A percentile compares a stretch with the other conserved stretches of the same genome.
Evolutionary conservation across 495 filamentous ascomycete species (phyloP).

Genomic region (Friedmanniomyces endolithicus): DNA sequence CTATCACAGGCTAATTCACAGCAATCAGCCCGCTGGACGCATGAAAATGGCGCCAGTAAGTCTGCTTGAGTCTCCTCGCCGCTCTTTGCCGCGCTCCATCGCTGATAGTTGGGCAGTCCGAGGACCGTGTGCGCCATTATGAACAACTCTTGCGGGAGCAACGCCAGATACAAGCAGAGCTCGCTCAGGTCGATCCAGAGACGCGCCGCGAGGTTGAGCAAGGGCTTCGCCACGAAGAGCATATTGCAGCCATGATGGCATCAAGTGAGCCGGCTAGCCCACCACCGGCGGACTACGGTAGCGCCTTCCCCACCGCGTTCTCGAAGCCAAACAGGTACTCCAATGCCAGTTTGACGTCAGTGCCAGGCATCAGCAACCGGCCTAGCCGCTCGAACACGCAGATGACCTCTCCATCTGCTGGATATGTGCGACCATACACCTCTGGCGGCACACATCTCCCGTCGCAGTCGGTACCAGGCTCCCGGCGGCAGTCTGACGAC

Average conservation of each 20-base stretch:
- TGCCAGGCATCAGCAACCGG: conserved; percentile 61
- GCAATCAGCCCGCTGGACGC: background rate
- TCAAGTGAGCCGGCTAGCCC: conserved; percentile 92
- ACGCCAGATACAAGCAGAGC: conserved; percentile 71
- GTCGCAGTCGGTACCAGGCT: conserved; percentile 76
- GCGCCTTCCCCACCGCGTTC: conserved; percentile 27
- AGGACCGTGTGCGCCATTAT: conserved; percentile 82
- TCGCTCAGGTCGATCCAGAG: conserved; percentile 73
- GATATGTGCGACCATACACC: conserved; percentile 41
- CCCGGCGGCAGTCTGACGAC: conserved; percentile 71
- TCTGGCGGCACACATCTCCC: conserved; percentile 40
- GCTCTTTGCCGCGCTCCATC: background rate
- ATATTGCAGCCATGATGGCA: conserved; percentile 48
- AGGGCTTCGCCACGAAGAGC: conserved; percentile 66
- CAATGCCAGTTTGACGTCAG: conserved; percentile 66
- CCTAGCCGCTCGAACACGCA: conserved; percentile 61
- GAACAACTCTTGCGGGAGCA: conserved; percentile 76
- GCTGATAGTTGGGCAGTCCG: conserved; percentile 45
- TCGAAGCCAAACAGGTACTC: conserved; percentile 66
- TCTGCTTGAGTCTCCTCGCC: background rate
- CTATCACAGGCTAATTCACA: background rate
- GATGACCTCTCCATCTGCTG: conserved; percentile 47
- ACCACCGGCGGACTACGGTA: conserved; percentile 68
- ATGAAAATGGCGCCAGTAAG: background rate
- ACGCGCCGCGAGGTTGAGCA: conserved; percentile 68